phyloP scores from a whole-genome alignment of 2,329 filamentous ascomycete genomes.

The Ambrosiella beaveri region DNA sequence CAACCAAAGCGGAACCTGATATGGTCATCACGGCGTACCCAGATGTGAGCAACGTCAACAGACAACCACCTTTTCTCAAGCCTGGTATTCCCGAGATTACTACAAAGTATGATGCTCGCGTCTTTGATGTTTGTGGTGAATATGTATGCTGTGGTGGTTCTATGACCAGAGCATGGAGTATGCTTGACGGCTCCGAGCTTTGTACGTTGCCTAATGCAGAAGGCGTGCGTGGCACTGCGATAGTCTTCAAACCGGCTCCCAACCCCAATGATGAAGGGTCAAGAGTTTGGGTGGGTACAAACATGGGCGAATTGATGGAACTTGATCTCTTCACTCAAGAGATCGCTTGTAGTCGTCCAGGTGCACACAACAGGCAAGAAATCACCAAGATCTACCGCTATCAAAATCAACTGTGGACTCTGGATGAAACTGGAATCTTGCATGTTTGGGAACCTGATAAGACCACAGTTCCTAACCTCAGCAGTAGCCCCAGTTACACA shows the following conservation, averaged over 20 bases:
- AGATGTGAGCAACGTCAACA: conserved; percentile 68
- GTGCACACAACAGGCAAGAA: conserved; percentile 61
- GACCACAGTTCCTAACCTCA: conserved; percentile 55
- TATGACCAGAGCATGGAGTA: conserved; percentile 74
- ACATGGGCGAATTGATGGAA: conserved; percentile 73
- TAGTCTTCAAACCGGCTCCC: conserved; percentile 70
- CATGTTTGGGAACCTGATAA: conserved; percentile 70
- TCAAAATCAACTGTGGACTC: conserved; percentile 78
- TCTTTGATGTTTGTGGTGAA: conserved; percentile 77
- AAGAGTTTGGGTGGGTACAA: conserved; percentile 79
- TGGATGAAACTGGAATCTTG: conserved; percentile 77
- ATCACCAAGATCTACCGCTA: conserved; percentile 75
- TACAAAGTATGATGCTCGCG: conserved; percentile 71
- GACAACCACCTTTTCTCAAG: conserved; percentile 60
- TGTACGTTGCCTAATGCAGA: conserved; percentile 74
- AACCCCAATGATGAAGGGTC: conserved; percentile 66
- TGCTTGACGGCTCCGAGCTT: conserved; percentile 63
- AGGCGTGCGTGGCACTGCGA: conserved; percentile 60
- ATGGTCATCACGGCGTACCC: conserved; percentile 52
- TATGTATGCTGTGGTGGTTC: conserved; percentile 75
- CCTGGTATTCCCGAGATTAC: conserved; percentile 57
- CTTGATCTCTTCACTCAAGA: conserved; percentile 62
- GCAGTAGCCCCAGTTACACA: conserved; percentile 50
- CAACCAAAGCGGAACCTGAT: conserved; percentile 24
- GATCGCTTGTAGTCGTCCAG: conserved; percentile 49